Base-by-base conservation (phyloP, 2,329 filamentous ascomycete species). In the Chalaropsis ovoidea region DNA sequence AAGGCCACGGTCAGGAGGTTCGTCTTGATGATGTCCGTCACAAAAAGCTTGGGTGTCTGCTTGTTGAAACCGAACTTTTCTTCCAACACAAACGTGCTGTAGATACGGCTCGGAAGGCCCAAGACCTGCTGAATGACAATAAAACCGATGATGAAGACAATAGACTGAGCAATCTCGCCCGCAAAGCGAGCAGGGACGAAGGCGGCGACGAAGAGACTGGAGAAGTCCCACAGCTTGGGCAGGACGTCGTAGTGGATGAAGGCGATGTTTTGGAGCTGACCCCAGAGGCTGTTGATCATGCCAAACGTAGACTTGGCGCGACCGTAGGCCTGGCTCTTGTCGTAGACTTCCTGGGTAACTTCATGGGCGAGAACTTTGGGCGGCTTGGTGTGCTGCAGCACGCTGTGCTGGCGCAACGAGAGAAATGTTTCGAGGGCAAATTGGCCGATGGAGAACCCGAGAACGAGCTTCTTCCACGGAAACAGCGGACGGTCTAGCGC, bases 41-140 rank as follows among this genome's bases (percentile, higher is more conserved):
- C 74, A 81, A 93, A 99, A 39, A 97, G 81, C 75, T 86, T 86
- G 65, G 90, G 79, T 0, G 94, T 97, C 81, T 96, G 91, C 80
- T 99, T 99, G 78, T 99, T 99, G 84, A 99, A 99, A 62, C 94
- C 94, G 72, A 95, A 99, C 74, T 90, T 89, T 77, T 96, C 92
- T 77, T 99, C 94, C 65, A 99, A 81, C 61, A 97, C 89, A 73
- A 99, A 99, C 13, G 90, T 94, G 77, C 92, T 86, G 80, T 97
- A 99, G 75, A 96, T 86, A 65, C 86, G 88, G 68, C 86, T 83
- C 2, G 94, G 94, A 64, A 97, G 78, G 66, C 86, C 88, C 69
- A 96, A 77, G 65, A 89, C 70, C 72, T 93, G 90, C 71, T 91
- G 88, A 71, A 95, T 82, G 72, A 95, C 76, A 71, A 90, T 87